These are phyloP conservation scores for Priceomyces castillae DNA, from an alignment of 805 yeast genomes.

Conservation along the genomic window DNA sequence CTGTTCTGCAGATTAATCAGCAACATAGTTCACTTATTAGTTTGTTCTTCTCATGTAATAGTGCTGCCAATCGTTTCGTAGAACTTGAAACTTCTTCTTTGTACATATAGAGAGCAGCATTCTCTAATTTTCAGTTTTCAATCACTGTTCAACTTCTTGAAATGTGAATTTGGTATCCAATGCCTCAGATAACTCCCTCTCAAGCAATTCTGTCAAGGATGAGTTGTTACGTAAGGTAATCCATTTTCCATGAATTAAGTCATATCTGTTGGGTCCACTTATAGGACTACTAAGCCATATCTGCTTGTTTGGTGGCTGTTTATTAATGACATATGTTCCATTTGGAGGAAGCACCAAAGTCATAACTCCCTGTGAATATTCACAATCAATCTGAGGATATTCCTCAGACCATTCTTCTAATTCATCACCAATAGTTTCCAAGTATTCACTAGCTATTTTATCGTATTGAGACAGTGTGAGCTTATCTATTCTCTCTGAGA, in stretches of 20 bases:
- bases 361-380: conserved; percentile 84
- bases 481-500: conserved; percentile 51
- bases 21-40: too few species aligned
- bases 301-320: conserved; percentile 96
- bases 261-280: conserved; percentile 82
- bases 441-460: conserved; percentile 57
- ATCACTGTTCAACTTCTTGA: conserved; percentile 13
- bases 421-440: conserved; percentile 66
- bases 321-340: conserved; percentile 90
- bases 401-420: conserved; percentile 66
- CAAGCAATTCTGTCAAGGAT: conserved; percentile 32
- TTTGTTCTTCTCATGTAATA: too few species aligned
- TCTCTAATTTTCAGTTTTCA: too few species aligned
- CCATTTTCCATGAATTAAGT: conserved; percentile 75
- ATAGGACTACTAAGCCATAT: conserved; percentile 94
- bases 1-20: too few species aligned
- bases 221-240: conserved; percentile 64
- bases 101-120: too few species aligned
- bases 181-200: conserved; percentile 30
- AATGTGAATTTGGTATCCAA: conserved; percentile 21
- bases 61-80: too few species aligned
- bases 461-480: conserved; percentile 59
- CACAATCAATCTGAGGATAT: conserved; percentile 65
- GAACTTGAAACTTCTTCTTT: too few species aligned
- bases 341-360: conserved; percentile 64